Base-by-base conservation (phyloP, 2,329 filamentous ascomycete species). In the Aspergillus fumigatus region DNA sequence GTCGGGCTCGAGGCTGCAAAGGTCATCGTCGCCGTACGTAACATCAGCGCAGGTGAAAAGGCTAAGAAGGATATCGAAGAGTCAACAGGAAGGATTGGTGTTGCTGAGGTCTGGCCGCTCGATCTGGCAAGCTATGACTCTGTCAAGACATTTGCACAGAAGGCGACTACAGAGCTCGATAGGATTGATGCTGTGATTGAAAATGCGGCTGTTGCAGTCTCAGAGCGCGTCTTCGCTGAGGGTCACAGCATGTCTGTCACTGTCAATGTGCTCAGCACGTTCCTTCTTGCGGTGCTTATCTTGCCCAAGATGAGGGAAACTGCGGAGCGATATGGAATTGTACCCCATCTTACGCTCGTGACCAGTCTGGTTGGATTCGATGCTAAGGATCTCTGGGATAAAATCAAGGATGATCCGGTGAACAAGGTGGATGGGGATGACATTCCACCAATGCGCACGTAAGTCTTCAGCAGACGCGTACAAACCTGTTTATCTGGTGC, bases 251-350 rank as follows among this genome's bases (percentile, higher is more conserved):
- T 53, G 4, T 60, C 55, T 5, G 52, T 72, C 19, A 58, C 59
- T 1, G 62, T 67, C 3, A 72, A 72, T 55, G 61, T 70, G 1
- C 53, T 69, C 19, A 58, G 64, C 4, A 70, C 68, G 3, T 63
- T 70, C 17, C 50, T 71, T 8, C 47, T 72, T 4, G 65, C 58
- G 1, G 21, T 67, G 17, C 17, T 58, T 4, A 23, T 71, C 6
- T 27, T 68, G 9, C 63, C 68, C 3, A 67, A 66, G 26, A 40
- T 70, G 52, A 65, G 51, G 40, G 55, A 57, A n/a, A 52, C 11
- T n/a, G 65, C 62, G 8, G 51, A 53, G 21, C 56, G 55, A 29
- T 62, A 59, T 51, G 59, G 56, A 2, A 61, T 59, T 7, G 23
- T 59, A 48, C 66, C 68, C 17, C 63, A 60, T 50, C 25, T 64